Evolutionary conservation across 73 alveolate species (phyloP).

Genomic region (Paramecium primaurelia): DNA sequence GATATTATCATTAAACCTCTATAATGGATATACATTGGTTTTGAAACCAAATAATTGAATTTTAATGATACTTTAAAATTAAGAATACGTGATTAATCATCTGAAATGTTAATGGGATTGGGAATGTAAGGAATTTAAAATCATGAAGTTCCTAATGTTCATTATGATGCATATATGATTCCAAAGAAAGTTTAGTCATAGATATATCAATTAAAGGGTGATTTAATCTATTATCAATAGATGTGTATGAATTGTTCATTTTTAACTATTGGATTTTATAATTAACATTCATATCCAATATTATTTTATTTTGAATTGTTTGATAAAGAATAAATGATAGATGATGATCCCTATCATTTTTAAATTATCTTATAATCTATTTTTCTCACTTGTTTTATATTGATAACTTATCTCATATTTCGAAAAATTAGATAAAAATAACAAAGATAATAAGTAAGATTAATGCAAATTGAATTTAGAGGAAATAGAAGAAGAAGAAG

Average conservation of each 20-base stretch:
- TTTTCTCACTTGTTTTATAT: not conserved
- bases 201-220: not conserved
- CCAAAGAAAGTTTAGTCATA: not conserved
- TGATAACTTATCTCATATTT: not conserved
- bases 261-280: conserved; percentile 22
- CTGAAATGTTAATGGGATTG: conserved; percentile 28
- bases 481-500: conserved; percentile 12
- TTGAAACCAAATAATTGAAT: not conserved
- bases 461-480: not conserved
- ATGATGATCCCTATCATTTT: not conserved
- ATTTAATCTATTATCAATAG: not conserved
- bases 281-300: not conserved
- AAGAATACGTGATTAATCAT: not conserved
- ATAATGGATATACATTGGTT: not conserved
- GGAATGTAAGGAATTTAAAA: conserved; percentile 18
- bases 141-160: conserved; percentile 20
- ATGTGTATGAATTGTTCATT: not conserved
- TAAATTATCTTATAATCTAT: not conserved
- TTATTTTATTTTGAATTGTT: conserved; percentile 8
- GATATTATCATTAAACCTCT: not conserved
- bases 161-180: conserved; percentile 17
- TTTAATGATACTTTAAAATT: not conserved
- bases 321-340: not conserved
- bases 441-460: not conserved
- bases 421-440: not conserved